Percentiles rank a stretch among this genome's conserved stretches.
phyloP scores from a whole-genome alignment of 495 filamentous ascomycete species.

The Glonium stellatum region DNA sequence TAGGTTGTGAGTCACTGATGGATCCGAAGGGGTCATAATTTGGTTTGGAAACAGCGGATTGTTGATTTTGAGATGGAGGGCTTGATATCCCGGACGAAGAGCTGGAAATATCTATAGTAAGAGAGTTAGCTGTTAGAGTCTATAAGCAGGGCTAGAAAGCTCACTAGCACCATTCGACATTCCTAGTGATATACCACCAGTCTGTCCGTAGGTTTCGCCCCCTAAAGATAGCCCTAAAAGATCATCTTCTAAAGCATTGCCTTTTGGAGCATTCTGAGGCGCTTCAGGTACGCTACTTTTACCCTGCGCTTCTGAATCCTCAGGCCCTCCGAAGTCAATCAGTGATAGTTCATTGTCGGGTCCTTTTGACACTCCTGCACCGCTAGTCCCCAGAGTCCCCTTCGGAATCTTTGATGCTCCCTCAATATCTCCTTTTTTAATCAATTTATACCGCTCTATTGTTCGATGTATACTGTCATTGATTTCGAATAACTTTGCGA shows the following conservation, averaged over 20 bases:
- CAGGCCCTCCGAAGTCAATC: slow-evolving; percentile 73
- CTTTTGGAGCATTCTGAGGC: slow-evolving; percentile 38
- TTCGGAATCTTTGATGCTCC: slow-evolving; percentile 77
- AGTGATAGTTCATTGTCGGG: slow-evolving; percentile 81
- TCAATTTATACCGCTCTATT: slow-evolving; percentile 84
- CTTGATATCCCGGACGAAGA: slow-evolving; percentile 16
- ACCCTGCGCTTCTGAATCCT: slow-evolving; percentile 39
- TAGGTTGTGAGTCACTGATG: slow-evolving; percentile 20
- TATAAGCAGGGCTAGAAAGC: not conserved
- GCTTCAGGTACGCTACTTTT: slow-evolving; percentile 11
- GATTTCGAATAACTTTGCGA: slow-evolving; percentile 90
- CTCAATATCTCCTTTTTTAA: slow-evolving; percentile 89
- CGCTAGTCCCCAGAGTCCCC: slow-evolving; percentile 66
- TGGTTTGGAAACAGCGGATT: slow-evolving; percentile 20
- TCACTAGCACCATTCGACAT: slow-evolving; percentile 32
- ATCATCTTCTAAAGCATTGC: slow-evolving; percentile 48
- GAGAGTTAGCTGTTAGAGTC: not conserved
- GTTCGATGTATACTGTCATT: slow-evolving; percentile 98
- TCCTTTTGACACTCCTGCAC: slow-evolving; percentile 63
- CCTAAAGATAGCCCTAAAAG: slow-evolving; percentile 61
- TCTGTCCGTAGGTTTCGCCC: slow-evolving; percentile 57
- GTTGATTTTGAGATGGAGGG: slow-evolving; percentile 19
- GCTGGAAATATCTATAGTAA: slow-evolving; percentile 7
- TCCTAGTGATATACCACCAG: slow-evolving; percentile 81
- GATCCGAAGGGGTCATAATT: slow-evolving; percentile 32